Percentiles rank a stretch among this genome's conserved stretches.
Evolutionary conservation across 2,329 filamentous ascomycete genomes (phyloP).

Genomic region (Beauveria asiatica): DNA sequence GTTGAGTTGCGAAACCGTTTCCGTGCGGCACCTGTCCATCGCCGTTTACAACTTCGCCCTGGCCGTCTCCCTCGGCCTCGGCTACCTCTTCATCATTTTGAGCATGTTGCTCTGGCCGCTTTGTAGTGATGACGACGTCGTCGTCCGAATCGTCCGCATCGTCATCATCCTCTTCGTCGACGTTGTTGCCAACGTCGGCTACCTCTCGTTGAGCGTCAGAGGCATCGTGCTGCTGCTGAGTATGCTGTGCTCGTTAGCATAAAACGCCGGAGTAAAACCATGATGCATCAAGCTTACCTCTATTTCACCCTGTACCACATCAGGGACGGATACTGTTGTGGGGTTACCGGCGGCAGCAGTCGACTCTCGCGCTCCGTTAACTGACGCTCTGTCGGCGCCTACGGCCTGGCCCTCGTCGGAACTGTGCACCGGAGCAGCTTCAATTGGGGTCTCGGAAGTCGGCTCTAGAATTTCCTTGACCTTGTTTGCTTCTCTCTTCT

Average conservation of each 20-base stretch:
- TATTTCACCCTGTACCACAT: constrained; percentile 9
- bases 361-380: neutral
- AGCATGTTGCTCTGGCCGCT: constrained; percentile 14
- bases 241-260: neutral
- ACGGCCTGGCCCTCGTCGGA: neutral
- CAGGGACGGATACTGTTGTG: constrained; percentile 1
- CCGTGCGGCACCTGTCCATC: constrained; percentile 23
- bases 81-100: constrained; percentile 17
- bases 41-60: constrained; percentile 23
- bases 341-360: neutral
- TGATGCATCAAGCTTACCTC: constrained; percentile 1
- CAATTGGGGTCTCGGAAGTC: constrained; percentile 32
- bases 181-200: constrained; percentile 8
- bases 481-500: constrained; percentile 66
- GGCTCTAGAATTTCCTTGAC: constrained; percentile 39
- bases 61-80: constrained; percentile 19
- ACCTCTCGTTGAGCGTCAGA: constrained; percentile 4
- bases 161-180: constrained; percentile 11
- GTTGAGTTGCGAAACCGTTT: constrained; percentile 43
- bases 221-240: constrained; percentile 9
- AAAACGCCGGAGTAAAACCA: neutral
- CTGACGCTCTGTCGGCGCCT: neutral
- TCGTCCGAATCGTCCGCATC: constrained; percentile 13
- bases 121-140: constrained; percentile 14
- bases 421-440: constrained; percentile 20